Base-by-base conservation (phyloP, 192 early-diverging fungal genomes). In the Powellomyces hirtus region DNA sequence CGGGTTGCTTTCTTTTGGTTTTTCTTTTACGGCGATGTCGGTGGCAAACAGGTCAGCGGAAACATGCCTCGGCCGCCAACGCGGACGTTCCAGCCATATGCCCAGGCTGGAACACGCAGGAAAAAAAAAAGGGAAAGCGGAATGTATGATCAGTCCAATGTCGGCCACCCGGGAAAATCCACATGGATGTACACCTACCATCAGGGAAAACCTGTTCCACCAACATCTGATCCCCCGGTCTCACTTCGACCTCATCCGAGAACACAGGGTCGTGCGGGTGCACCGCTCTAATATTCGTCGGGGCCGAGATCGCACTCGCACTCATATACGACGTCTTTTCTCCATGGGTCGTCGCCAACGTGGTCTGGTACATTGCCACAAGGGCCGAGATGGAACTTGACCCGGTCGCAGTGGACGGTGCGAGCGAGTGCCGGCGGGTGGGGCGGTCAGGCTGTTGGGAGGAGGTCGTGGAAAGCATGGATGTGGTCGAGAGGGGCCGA, bases 1-100 rank as follows among this genome's bases (percentile, higher is more conserved):
- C n/a, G n/a, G n/a, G n/a, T n/a, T n/a, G n/a, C n/a, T n/a, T n/a
- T n/a, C n/a, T n/a, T n/a, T n/a, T n/a, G n/a, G n/a, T n/a, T n/a
- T n/a, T n/a, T n/a, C n/a, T n/a, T n/a, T n/a, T n/a, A n/a, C n/a
- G n/a, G n/a, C n/a, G n/a, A n/a, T n/a, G n/a, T n/a, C n/a, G n/a
- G n/a, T n/a, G n/a, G n/a, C n/a, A n/a, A n/a, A n/a, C n/a, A n/a
- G n/a, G 64, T 66, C 36, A 66, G 34, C 33, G 64, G 64, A 66
- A 66, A 66, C 51, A 66, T 66, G 3, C 64, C 64, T 0, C 64
- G 64, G 4, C 24, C 27, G 10, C 53, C 51, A 0, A 52, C 34
- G 22, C 64, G 22, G 0, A 66, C 64, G 38, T 66, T 66, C 64
- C 64, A 66, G 4, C 64, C 64, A 40, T 56, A 66, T 24, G 64